Base-by-base conservation (phyloP, 2,329 filamentous ascomycete genomes). In the Cryphonectria japonica region DNA sequence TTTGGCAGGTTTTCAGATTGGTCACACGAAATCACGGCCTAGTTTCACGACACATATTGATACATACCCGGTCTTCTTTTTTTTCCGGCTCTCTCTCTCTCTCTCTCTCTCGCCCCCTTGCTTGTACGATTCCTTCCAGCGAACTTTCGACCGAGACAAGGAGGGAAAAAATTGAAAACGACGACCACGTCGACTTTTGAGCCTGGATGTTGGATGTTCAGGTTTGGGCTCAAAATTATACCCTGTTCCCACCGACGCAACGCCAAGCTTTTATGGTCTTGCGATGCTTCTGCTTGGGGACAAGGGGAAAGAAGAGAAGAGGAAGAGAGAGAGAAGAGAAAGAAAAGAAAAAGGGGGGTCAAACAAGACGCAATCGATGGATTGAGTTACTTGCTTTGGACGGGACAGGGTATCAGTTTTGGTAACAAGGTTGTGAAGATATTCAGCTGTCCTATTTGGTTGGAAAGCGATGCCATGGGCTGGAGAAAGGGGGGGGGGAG, bases 1-100 rank as follows among this genome's bases (percentile, higher is more conserved):
- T n/a, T 52, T 54, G 57, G 22, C 16, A 59, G 62, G 50, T 57
- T 63, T 34, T 57, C 46, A 50, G 52, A 57, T 67, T 73, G 69
- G 63, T 63, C 61, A 69, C 62, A 71, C 37, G 66, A 68, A 63
- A 63, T 69, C 66, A 73, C 59, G 71, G 66, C 52, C 57, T 34
- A 52, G 60, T 63, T 37, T 67, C 52, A 72, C 71, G 69, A 70
- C 59, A 68, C 29, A 54, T 29, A 54, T 29, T 39, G 37, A 67
- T 57, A 71, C 46, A 70, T 46, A 54, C 57, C 66, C 54, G 26
- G 26, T 46, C 60, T 39, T 11, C 14, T 43, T 29, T 32, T 22
- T 34, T 37, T 61, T 61, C 9, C 9, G 6, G 2, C 29, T 32
- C 16, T 26, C 29, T 61, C 59, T 37, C 1, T 32, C 5, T 61